Evolutionary conservation across 1,139 yeast genomes (phyloP).

Genomic region (Blastobotrys serpentis): DNA sequence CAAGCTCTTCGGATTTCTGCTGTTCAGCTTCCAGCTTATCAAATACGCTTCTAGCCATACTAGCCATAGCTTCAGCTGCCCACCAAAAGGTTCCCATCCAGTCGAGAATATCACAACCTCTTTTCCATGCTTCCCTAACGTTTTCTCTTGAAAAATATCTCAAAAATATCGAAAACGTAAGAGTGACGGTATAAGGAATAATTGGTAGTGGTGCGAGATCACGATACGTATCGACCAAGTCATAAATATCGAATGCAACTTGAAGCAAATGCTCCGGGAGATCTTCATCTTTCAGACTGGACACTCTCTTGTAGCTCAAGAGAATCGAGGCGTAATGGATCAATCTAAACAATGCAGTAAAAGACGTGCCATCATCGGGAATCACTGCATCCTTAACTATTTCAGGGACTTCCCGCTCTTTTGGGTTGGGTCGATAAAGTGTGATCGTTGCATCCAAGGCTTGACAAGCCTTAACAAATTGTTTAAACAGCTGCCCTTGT

Average conservation of each 20-base stretch:
- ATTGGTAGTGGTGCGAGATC: slow-evolving; percentile 32
- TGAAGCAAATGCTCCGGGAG: slow-evolving; percentile 23
- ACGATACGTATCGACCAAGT: slow-evolving; percentile 27
- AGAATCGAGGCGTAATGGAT: slow-evolving; percentile 27
- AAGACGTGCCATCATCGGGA: slow-evolving; percentile 21
- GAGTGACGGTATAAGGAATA: slow-evolving; percentile 33
- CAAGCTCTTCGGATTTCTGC: neutral
- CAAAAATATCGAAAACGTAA: slow-evolving; percentile 32
- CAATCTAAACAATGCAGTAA: slow-evolving; percentile 22
- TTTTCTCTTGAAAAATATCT: slow-evolving; percentile 8
- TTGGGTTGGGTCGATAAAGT: slow-evolving; percentile 36
- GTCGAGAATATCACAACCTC: slow-evolving; percentile 30
- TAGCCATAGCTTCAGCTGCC: slow-evolving; percentile 34
- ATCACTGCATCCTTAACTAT: slow-evolving; percentile 10
- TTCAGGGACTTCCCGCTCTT: slow-evolving; percentile 18
- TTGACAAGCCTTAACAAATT: slow-evolving; percentile 10
- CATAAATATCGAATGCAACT: slow-evolving; percentile 26
- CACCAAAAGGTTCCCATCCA: slow-evolving; percentile 30
- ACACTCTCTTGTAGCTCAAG: slow-evolving; percentile 29
- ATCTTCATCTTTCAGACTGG: slow-evolving; percentile 19
- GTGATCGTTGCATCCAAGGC: slow-evolving; percentile 34
- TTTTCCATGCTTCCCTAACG: slow-evolving; percentile 25
- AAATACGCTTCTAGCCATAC: slow-evolving; percentile 31
- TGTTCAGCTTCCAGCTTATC: slow-evolving; percentile 26
- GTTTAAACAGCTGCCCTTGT: neutral